These are phyloP conservation scores for Boechera stricta DNA, from an alignment of 345 rosid genomes.

Conservation along the genomic window DNA sequence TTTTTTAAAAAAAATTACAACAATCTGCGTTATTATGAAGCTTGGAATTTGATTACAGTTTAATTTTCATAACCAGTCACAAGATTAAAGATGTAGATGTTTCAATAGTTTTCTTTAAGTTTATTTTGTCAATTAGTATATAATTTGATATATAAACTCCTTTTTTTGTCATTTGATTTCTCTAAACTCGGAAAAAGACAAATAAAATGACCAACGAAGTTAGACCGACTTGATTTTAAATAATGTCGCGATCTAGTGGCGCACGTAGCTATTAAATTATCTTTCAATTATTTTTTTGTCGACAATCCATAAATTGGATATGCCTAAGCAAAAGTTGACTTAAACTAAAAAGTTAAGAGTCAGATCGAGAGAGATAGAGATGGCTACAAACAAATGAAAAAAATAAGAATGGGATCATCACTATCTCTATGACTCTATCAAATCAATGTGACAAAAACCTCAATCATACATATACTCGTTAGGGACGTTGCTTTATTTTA, in stretches of 20 bases:
- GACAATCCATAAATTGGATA: conserved; percentile 35
- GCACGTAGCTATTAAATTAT: conserved; percentile 14
- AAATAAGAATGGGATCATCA: conserved; percentile 30
- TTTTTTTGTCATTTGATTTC: not conserved
- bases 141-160: not conserved
- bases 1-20: not conserved
- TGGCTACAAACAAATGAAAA: conserved; percentile 23
- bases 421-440: conserved; percentile 47
- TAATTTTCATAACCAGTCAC: not conserved
- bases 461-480: conserved; percentile 37
- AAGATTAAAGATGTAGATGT: not conserved
- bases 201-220: conserved; percentile 13
- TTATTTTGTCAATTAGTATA: not conserved
- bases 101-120: not conserved
- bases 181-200: conserved; percentile 23
- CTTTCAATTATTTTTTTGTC: conserved; percentile 15
- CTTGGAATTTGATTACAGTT: not conserved
- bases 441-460: conserved; percentile 31
- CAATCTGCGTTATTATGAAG: too few relatives aligned
- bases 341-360: conserved; percentile 26
- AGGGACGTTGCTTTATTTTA: conserved; percentile 30
- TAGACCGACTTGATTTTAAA: conserved; percentile 1
- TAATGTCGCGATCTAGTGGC: conserved; percentile 29
- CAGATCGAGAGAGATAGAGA: conserved; percentile 34
- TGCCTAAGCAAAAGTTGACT: conserved; percentile 41